Percentiles rank a stretch among this genome's conserved stretches.
phyloP scores from a whole-genome alignment of 2,329 filamentous ascomycete species.

The Aspergillus sp. region DNA sequence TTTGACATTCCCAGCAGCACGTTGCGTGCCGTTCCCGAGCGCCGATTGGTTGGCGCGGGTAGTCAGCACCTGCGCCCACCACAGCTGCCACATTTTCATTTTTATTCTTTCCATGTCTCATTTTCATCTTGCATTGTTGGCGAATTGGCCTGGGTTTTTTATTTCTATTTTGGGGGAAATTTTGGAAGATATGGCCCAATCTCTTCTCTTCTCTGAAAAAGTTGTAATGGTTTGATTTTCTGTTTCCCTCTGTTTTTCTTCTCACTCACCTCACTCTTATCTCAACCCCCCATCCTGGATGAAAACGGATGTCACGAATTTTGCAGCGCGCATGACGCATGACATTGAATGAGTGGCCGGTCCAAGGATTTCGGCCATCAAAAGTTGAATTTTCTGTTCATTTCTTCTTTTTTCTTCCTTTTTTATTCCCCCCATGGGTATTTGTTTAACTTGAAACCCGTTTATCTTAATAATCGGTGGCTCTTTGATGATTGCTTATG shows the following conservation, averaged over 20 bases:
- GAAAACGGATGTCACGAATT: constrained; percentile 3
- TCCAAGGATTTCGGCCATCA: background rate
- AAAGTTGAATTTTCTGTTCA: constrained; percentile 1
- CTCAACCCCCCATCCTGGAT: background rate
- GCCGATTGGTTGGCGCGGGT: background rate
- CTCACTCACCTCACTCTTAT: background rate
- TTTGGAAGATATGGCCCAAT: background rate
- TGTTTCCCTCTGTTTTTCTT: background rate
- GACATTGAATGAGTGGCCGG: background rate
- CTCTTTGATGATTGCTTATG: background rate
- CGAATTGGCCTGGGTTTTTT: constrained; percentile 16
- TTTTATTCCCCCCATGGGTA: background rate
- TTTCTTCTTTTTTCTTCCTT: background rate
- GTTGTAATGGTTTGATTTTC: background rate
- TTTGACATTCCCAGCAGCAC: constrained; percentile 7
- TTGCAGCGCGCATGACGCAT: too few relatives aligned
- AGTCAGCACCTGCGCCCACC: background rate
- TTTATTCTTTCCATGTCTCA: constrained; percentile 2
- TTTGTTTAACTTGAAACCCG: background rate
- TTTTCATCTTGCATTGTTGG: constrained; percentile 16
- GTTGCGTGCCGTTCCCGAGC: constrained; percentile 1
- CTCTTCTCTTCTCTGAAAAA: background rate
- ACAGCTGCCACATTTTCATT: constrained; percentile 3
- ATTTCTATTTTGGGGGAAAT: constrained; percentile 8
- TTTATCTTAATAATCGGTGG: background rate